These are phyloP conservation scores for Mycena haematopus DNA, from an alignment of 768 basidiomycete genomes.

Conservation along the genomic window DNA sequence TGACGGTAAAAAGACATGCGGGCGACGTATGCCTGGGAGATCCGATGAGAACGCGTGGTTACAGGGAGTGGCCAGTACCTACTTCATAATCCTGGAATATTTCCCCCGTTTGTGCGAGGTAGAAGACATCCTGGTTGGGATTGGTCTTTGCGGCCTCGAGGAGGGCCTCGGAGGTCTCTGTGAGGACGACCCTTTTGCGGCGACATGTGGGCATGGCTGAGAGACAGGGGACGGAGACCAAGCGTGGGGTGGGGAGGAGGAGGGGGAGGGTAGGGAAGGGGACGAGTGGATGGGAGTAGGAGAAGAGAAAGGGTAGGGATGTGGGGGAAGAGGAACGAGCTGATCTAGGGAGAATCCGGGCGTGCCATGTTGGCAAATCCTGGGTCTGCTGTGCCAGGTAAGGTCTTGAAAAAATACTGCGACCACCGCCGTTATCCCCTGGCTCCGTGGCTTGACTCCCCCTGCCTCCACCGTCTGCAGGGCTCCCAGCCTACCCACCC, in stretches of 20 bases:
- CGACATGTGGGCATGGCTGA: slow-evolving; percentile 81
- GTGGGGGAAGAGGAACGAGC: slow-evolving; percentile 44
- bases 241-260: slow-evolving; percentile 24
- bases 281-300: slow-evolving; percentile 2
- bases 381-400: not conserved
- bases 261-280: slow-evolving; percentile 24
- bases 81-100: slow-evolving; percentile 97
- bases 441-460: not conserved
- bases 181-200: slow-evolving; percentile 89
- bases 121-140: slow-evolving; percentile 82
- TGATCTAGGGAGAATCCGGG: not conserved
- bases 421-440: not conserved
- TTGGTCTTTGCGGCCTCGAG: slow-evolving; percentile 67
- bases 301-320: slow-evolving; percentile 35
- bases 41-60: slow-evolving; percentile 35
- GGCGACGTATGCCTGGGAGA: slow-evolving; percentile 74
- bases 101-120: slow-evolving; percentile 94
- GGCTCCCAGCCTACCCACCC: not conserved
- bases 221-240: slow-evolving; percentile 33
- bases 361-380: not conserved
- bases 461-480: not conserved
- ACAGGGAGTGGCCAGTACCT: slow-evolving; percentile 44
- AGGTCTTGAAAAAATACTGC: not conserved
- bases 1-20: slow-evolving; percentile 95
- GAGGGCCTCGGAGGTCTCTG: slow-evolving; percentile 76